Evolutionary conservation across 352 stramenopile genomes (phyloP).

Genomic region (Pythium biforme): DNA sequence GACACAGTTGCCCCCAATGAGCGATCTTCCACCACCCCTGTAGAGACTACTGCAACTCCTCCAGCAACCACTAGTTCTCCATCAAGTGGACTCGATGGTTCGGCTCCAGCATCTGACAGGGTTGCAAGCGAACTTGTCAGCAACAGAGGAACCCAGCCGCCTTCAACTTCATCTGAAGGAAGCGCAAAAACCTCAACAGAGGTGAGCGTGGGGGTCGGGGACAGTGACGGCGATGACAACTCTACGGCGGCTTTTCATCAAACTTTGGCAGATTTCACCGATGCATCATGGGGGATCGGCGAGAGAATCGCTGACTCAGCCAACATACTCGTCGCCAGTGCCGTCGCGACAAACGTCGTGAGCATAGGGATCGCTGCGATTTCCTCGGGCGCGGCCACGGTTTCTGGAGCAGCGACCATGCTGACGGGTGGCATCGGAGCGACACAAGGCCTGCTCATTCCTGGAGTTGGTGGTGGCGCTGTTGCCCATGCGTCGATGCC

Average conservation of each 20-base stretch:
- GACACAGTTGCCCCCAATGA: neutral
- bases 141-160: neutral
- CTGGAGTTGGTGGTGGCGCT: conserved; percentile 14
- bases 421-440: conserved; percentile 3
- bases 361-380: conserved; percentile 44
- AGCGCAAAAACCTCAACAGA: neutral
- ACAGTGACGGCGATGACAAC: conserved; percentile 3
- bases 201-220: neutral
- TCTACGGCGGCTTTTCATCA: conserved; percentile 13
- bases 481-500: conserved; percentile 22
- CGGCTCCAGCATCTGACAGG: neutral
- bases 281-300: conserved; percentile 18
- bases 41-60: neutral
- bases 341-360: conserved; percentile 50
- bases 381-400: conserved; percentile 33
- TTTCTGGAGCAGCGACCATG: conserved; percentile 26
- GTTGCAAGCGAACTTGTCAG: conserved; percentile 3
- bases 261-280: conserved; percentile 25
- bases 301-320: conserved; percentile 39
- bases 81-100: neutral
- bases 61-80: neutral
- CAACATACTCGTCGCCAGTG: conserved; percentile 56
- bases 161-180: neutral
- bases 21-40: neutral
- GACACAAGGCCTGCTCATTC: conserved; percentile 16